Evolutionary conservation across 148 eudicot genomes (phyloP), one percentile per base, ranked within the genome.

Genomic region (Nepenthes gracilis): DNA sequence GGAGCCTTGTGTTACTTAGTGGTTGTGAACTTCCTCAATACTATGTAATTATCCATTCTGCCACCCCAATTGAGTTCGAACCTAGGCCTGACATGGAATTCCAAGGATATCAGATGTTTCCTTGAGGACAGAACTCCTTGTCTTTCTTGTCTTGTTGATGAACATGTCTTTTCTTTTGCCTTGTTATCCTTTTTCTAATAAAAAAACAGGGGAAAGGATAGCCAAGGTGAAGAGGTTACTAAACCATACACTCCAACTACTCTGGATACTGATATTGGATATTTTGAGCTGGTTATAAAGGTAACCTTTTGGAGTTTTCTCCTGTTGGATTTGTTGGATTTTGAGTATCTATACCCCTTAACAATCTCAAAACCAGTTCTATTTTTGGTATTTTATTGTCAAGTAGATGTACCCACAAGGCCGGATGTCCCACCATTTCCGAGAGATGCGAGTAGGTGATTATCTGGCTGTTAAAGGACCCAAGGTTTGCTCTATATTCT

Each of bases 191-290:
- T 52, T 50, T 35, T 64, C 52, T 35, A 14, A 35, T 53, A 36
- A 63, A 6, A 57, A 33, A 58, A 52, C 64, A 93, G 98, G 75
- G 96, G 98, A 55, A 85, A 80, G 67, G 95, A 93, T 79, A 62
- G 91, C 67, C 85, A 77, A 74, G 98, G 95, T 52, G 96, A 86
- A 74, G 98, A 88, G 47, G 94, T 93, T 59, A 80, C 86, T 53
- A 93, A 84, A 70, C 85, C 98, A 53, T 88, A 93, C 76, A 88
- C 96, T 59, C 98, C 98, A 69, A 86, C 87, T 69, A 93, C 98
- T 33, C 80, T 93, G 78, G 96, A 93, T 61, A 75, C 95, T 53
- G 96, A 93, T 76, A 78, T 86, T 70, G 98, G 98, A 10, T 67
- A 80, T 54, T 93, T 88, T 63, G 88, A 84, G 64, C 65, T 93